Base-by-base conservation (phyloP, 169 alveolate species). In the Cryptosporidium tyzzeri region DNA sequence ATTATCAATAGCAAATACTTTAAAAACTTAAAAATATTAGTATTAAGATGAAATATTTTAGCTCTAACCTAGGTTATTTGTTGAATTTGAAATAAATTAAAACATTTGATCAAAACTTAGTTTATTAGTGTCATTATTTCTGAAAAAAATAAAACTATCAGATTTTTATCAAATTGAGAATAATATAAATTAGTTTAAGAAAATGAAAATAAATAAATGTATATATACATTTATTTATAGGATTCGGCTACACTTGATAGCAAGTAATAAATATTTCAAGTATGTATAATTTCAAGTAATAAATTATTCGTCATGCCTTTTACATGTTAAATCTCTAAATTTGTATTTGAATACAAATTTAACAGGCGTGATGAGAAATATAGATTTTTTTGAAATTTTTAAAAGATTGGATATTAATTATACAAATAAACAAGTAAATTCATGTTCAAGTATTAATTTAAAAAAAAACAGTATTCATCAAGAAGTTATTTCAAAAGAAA, bases 221-320 rank as follows among this genome's bases (percentile, higher is more conserved):
- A 21, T 21, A n/a, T 21, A 6, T 18, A 41, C 14, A 41, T 33
- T 41, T 69, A 35, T 23, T 4, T 48, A 0, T 39, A 70, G 12
- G 21, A 50, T 70, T n/a, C 18, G 12, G 26, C n/a, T 70, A 14
- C 7, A 70, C 84, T 70, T 45, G 84, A 45, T n/a, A 70, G 48
- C 84, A 21, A 51, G 84, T 70, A 70, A 69, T 44, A 70, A 50
- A 21, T n/a, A 70, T 45, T 59, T 80, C 89, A 80, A 80, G 89
- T 80, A 80, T 62, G 89, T 80, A 59, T 55, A 71, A n/a, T 44
- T 80, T 80, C 89, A 80, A 80, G 89, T 80, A 80, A 80, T 48
- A 65, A 55, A 37, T 44, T 18, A 41, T 41, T 69, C 45, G 3
- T 3, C 21, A 29, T 26, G 31, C 12, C 50, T 62, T 62, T 62